Evolutionary conservation across 108 stramenopile species (phyloP).

Genomic region (Craspedostauros australis): DNA sequence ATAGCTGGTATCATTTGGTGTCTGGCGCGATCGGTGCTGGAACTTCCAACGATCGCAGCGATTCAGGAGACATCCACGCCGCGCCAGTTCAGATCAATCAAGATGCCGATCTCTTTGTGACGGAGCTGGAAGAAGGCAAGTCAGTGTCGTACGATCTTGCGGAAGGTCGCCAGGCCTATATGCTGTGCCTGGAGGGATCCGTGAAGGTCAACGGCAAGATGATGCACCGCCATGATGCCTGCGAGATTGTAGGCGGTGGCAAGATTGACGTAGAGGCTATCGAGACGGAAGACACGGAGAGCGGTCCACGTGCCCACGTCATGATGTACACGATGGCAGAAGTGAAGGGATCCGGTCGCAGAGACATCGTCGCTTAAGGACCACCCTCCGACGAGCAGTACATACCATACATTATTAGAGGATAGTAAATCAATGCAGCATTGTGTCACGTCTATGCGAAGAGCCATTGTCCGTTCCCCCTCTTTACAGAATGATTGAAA

Average conservation of each 20-base stretch:
- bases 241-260: slow-evolving; percentile 37
- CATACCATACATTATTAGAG: too few relatives aligned
- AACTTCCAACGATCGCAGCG: neutral
- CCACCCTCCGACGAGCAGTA: too few relatives aligned
- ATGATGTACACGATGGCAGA: slow-evolving; percentile 46
- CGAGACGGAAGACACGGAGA: slow-evolving; percentile 29
- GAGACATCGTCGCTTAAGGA: too few relatives aligned
- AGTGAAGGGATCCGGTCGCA: slow-evolving; percentile 28
- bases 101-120: slow-evolving; percentile 58
- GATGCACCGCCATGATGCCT: slow-evolving; percentile 46
- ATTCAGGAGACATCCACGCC: neutral
- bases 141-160: slow-evolving; percentile 17
- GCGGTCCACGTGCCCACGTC: slow-evolving; percentile 42
- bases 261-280: slow-evolving; percentile 28
- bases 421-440: too few relatives aligned
- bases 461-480: too few relatives aligned
- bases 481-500: too few relatives aligned
- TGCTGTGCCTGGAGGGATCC: slow-evolving; percentile 67
- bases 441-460: too few relatives aligned
- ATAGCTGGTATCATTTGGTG: slow-evolving; percentile 59
- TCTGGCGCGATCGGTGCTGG: too few relatives aligned
- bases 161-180: slow-evolving; percentile 57
- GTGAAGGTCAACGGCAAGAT: slow-evolving; percentile 38
- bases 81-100: slow-evolving; percentile 60
- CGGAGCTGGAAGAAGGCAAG: slow-evolving; percentile 48